Percentiles rank a stretch among this genome's conserved stretches.
phyloP scores from a whole-genome alignment of 2,329 filamentous ascomycete genomes.

The Ramularia collo-cygni region DNA sequence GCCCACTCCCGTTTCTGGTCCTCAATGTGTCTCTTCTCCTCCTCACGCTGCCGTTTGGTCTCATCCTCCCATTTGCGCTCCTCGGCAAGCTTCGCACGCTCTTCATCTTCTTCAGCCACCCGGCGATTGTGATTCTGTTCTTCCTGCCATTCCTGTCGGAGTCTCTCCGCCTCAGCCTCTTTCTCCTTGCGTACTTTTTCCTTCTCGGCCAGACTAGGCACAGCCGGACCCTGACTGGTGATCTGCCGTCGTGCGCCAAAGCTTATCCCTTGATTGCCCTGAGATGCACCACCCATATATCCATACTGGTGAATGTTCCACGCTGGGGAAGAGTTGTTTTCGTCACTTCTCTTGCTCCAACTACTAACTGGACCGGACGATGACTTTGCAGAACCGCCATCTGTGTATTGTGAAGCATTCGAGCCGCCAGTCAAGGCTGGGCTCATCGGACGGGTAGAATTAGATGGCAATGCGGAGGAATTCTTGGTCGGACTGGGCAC shows the following conservation, averaged over 20 bases:
- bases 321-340: slow-evolving; percentile 73
- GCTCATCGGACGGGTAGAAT: slow-evolving; percentile 33
- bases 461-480: slow-evolving; percentile 22
- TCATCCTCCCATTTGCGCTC: slow-evolving; percentile 62
- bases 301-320: slow-evolving; percentile 99
- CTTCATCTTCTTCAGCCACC: slow-evolving; percentile 54
- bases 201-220: slow-evolving; percentile 79
- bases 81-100: slow-evolving; percentile 55
- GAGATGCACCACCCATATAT: slow-evolving; percentile 95
- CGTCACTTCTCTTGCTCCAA: slow-evolving; percentile 83
- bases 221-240: slow-evolving; percentile 69
- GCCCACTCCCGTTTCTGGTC: slow-evolving; percentile 69
- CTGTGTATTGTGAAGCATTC: slow-evolving; percentile 52
- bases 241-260: slow-evolving; percentile 92
- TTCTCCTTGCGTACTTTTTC: slow-evolving; percentile 59
- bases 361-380: slow-evolving; percentile 61
- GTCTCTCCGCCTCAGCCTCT: slow-evolving; percentile 48
- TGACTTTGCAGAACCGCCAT: slow-evolving; percentile 38
- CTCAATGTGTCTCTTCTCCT: slow-evolving; percentile 53
- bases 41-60: slow-evolving; percentile 51
- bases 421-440: slow-evolving; percentile 45
- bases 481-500: slow-evolving; percentile 23
- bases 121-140: slow-evolving; percentile 45
- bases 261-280: slow-evolving; percentile 87
- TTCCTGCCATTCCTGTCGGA: slow-evolving; percentile 42